Base-by-base conservation (phyloP, 148 eudicot species). In the Drosera capensis region DNA sequence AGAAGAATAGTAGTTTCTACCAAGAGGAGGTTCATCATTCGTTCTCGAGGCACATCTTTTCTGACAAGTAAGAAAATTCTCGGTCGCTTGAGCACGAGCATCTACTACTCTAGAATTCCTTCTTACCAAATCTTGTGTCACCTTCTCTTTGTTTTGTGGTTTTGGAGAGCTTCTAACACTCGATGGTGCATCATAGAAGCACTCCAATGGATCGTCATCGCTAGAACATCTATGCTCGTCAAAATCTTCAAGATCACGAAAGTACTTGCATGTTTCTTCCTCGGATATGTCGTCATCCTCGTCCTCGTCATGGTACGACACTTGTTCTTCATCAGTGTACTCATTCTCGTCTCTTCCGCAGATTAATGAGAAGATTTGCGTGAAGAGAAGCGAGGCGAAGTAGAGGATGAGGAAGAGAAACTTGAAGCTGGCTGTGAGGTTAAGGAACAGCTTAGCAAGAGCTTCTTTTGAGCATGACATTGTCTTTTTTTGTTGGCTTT, bases 381-480 rank as follows among this genome's bases (percentile, higher is more conserved):
- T 65, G 55, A 84, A 49, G 14, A 66, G 64, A 55, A 73, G 48
- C 42, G 76, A 70, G 43, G 79, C 58, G 73, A 80, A 60, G 46
- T 73, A 80, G 61, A 74, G 72, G 78, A 83, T 71, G 68, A 88
- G 55, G 73, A 75, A 67, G 58, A 88, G 68, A 56, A 72, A 84
- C 25, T 70, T 71, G 55, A 72, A 56, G 54, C 67, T 60, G 58
- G 46, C 46, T 0, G 81, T 74, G 62, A 69, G 54, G 57, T 62
- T 57, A 68, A 63, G 72, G 61, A 80, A 75, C 39, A 83, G 58
- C 61, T 62, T 73, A 66, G 48, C 72, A 38, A 80, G 42, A 54
- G 79, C 55, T 66, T 68, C 79, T 67, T 75, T 68, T 43, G 77
- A 72, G 54, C 79, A 83, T 80, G 88, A 84, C 94, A 83, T 80